Evolutionary conservation across 305 asterid species (phyloP).

Genomic region (Fraxinus velutina): DNA sequence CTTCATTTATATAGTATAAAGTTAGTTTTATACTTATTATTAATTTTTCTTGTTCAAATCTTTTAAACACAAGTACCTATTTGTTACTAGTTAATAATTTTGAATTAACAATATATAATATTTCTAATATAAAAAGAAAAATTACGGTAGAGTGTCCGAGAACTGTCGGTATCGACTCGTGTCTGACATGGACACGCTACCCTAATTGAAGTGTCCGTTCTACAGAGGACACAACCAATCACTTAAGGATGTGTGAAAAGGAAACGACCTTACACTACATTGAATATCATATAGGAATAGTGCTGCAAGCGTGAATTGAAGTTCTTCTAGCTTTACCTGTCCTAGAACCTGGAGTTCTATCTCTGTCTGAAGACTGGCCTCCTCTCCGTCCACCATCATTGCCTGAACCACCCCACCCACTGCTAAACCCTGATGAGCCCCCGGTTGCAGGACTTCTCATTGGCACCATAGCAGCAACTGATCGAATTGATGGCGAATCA

Average conservation of each 20-base stretch:
- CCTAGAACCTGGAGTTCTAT: conserved; percentile 54
- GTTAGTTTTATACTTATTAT: too few species aligned
- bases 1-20: too few species aligned
- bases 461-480: conserved; percentile 91
- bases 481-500: conserved; percentile 69
- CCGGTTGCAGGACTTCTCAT: conserved; percentile 80
- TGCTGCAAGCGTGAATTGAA: conserved; percentile 6
- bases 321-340: conserved; percentile 45
- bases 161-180: too few species aligned
- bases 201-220: too few species aligned
- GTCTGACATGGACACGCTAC: too few species aligned
- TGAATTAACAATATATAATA: too few species aligned
- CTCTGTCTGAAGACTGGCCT: conserved; percentile 58
- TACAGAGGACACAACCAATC: not conserved
- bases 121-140: too few species aligned
- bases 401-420: conserved; percentile 76
- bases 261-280: not conserved
- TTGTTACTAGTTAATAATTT: too few species aligned
- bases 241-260: not conserved
- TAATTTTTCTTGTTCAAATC: too few species aligned
- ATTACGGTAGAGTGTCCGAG: too few species aligned
- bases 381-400: conserved; percentile 72
- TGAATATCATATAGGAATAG: not conserved
- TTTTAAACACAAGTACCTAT: too few species aligned
- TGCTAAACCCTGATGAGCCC: conserved; percentile 62